Conservation (phyloP, 306 rosid species). For the Leucaena leucocephala region DNA sequence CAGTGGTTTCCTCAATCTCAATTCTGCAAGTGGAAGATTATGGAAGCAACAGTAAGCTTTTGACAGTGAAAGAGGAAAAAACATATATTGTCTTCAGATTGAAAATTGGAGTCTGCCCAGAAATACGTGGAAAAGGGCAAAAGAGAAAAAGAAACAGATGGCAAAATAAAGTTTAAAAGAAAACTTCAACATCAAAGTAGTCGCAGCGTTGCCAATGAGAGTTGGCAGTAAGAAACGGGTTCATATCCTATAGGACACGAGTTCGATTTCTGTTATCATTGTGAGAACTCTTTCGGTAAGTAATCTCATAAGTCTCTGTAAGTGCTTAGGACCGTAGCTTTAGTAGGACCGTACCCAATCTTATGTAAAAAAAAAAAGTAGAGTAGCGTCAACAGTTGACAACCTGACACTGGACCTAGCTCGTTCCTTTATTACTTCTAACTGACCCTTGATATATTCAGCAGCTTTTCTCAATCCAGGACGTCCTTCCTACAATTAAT, state of each 20-base stretch:
- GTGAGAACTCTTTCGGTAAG: too few relatives aligned
- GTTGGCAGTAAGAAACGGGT: too few relatives aligned
- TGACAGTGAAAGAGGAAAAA: neutral
- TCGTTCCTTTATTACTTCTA: slow-evolving; percentile 70
- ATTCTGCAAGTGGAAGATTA: slow-evolving; percentile 55
- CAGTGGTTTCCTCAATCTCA: slow-evolving; percentile 85
- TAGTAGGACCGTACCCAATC: too few relatives aligned
- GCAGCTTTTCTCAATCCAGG: slow-evolving; percentile 91
- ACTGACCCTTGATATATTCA: slow-evolving; percentile 65
- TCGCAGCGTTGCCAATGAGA: too few relatives aligned
- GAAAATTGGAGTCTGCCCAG: neutral
- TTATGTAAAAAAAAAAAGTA: neutral
- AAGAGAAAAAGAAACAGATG: neutral
- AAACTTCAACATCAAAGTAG: neutral
- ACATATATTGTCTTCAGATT: neutral
- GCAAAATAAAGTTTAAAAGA: neutral
- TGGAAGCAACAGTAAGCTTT: slow-evolving; percentile 24
- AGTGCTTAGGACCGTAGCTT: too few relatives aligned
- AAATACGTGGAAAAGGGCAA: neutral
- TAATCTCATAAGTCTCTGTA: too few relatives aligned
- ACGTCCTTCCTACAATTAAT: slow-evolving; percentile 78
- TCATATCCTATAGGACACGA: too few relatives aligned
- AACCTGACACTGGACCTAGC: slow-evolving; percentile 72
- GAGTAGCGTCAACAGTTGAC: neutral
- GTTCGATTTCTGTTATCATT: too few relatives aligned